phyloP scores from a whole-genome alignment of 306 rosid species.

The Castanea crenata region DNA sequence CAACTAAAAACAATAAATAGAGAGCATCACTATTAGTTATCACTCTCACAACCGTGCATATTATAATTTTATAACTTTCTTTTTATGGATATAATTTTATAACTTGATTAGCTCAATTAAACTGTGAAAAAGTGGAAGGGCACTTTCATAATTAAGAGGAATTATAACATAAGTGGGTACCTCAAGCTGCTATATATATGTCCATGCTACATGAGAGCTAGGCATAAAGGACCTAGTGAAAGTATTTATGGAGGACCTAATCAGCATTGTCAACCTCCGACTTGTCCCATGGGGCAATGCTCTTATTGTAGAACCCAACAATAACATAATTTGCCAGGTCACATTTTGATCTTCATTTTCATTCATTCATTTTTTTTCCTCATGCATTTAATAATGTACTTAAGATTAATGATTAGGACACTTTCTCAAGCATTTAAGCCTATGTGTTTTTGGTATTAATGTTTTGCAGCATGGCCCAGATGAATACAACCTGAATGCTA shows the following conservation, averaged over 20 bases:
- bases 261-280: not conserved
- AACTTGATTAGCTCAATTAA: not conserved
- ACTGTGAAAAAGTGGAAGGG: not conserved
- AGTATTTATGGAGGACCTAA: not conserved
- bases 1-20: not conserved
- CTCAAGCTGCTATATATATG: not conserved
- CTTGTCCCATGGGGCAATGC: constrained; percentile 4
- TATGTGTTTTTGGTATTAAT: not conserved
- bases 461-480: constrained; percentile 8
- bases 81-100: too few species aligned
- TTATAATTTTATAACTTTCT: too few species aligned
- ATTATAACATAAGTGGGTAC: not conserved
- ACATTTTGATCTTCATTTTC: not conserved
- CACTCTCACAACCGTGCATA: too few species aligned
- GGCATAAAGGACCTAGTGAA: not conserved
- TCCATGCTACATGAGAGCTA: not conserved
- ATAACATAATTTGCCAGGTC: constrained; percentile 4
- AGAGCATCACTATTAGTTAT: not conserved
- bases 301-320: not conserved
- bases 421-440: too few species aligned
- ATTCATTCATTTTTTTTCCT: not conserved
- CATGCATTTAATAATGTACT: not conserved
- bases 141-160: not conserved
- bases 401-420: too few species aligned
- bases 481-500: constrained; percentile 1